phyloP scores from a whole-genome alignment of 352 stramenopile species.

The Phytopythium chamaehyphon region DNA sequence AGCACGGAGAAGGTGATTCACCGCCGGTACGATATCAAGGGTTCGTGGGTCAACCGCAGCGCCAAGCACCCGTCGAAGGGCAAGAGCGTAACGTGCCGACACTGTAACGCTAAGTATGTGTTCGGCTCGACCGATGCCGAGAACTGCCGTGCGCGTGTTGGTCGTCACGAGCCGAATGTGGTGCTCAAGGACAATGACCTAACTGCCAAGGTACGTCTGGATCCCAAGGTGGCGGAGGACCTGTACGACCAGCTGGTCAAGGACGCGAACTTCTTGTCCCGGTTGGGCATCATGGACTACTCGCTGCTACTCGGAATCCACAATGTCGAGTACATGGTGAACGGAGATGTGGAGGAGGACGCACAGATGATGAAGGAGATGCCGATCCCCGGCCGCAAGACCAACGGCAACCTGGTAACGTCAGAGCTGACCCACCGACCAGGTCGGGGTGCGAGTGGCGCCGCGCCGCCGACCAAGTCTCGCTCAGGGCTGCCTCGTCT shows the following conservation, averaged over 20 bases:
- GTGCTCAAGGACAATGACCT: conserved; percentile 88
- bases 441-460: conserved; percentile 11
- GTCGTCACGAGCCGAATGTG: conserved; percentile 81
- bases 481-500: conserved; percentile 41
- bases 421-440: conserved; percentile 33
- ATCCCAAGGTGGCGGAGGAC: conserved; percentile 69
- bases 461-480: conserved; percentile 22
- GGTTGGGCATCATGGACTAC: conserved; percentile 91
- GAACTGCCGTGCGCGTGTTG: conserved; percentile 68
- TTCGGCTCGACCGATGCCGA: conserved; percentile 80
- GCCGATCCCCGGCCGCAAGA: conserved; percentile 21
- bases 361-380: conserved; percentile 22
- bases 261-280: conserved; percentile 83
- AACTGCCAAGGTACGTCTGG: conserved; percentile 75
- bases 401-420: conserved; percentile 18
- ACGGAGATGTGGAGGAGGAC: conserved; percentile 64
- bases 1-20: conserved; percentile 83
- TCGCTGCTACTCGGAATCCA: conserved; percentile 87
- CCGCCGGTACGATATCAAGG: conserved; percentile 86
- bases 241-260: conserved; percentile 83
- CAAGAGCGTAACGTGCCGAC: conserved; percentile 79
- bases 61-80: conserved; percentile 85
- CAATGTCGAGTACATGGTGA: conserved; percentile 87
- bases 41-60: conserved; percentile 85
- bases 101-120: conserved; percentile 87